Conservation (phyloP, 306 rosid genomes). For the Cucumis hystrix region DNA sequence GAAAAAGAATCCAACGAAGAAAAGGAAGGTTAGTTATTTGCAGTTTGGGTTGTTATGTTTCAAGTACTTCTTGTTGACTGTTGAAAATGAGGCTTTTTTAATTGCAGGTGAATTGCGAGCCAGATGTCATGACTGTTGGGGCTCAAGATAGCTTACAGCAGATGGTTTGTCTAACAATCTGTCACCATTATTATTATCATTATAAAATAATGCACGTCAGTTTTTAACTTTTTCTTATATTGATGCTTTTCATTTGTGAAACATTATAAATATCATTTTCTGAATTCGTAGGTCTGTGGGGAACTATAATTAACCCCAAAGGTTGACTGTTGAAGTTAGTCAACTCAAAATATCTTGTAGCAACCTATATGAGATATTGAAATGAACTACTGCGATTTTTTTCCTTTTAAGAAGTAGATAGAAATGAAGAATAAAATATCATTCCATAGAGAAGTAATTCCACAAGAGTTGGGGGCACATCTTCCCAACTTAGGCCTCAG, state of each 20-base stretch:
- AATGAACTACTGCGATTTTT: not conserved
- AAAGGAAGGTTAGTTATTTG: constrained; percentile 60
- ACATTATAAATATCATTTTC: not conserved
- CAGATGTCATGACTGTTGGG: constrained; percentile 65
- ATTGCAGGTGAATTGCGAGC: constrained; percentile 62
- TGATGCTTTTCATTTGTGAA: not conserved
- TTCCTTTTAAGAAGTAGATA: not conserved
- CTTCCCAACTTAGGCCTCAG: too few species aligned
- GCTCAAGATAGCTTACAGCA: constrained; percentile 86
- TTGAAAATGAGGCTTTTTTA: constrained; percentile 16
- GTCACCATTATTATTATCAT: not conserved
- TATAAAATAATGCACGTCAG: not conserved
- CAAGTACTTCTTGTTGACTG: not conserved
- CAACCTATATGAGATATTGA: not conserved
- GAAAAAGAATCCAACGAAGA: constrained; percentile 83
- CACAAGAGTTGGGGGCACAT: too few species aligned
- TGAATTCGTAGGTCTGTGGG: not conserved
- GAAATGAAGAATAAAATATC: not conserved
- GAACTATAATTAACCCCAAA: not conserved
- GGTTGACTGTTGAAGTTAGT: not conserved
- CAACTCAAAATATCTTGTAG: not conserved
- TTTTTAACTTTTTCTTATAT: constrained; percentile 5
- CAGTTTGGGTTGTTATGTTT: not conserved
- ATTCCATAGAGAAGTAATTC: too few species aligned
- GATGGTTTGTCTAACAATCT: constrained; percentile 65